Evolutionary conservation across 2,329 filamentous ascomycete species (phyloP).

Genomic region (Xylaria sp.): DNA sequence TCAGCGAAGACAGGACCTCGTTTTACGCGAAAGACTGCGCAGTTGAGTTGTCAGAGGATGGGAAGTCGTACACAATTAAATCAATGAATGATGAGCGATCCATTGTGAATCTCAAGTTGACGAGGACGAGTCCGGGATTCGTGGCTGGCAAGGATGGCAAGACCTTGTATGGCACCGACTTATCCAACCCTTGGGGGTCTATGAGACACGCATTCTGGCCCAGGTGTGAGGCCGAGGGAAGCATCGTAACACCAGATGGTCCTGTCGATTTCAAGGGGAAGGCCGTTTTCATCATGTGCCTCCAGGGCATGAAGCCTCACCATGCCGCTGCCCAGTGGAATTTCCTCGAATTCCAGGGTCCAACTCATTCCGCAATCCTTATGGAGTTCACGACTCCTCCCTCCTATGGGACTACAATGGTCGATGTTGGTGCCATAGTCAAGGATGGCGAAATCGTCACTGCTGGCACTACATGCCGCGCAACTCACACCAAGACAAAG

Average conservation of each 20-base stretch:
- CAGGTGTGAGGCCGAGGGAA: conserved; percentile 82
- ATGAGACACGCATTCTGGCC: conserved; percentile 98
- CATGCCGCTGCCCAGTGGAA: conserved; percentile 94
- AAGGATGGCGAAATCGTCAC: conserved; percentile 84
- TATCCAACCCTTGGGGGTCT: conserved; percentile 85
- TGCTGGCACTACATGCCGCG: conserved; percentile 73
- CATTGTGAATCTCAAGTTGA: conserved; percentile 87
- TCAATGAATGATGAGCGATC: conserved; percentile 83
- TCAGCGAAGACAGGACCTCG: conserved; percentile 83
- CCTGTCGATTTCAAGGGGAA: conserved; percentile 84
- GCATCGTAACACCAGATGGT: conserved; percentile 83
- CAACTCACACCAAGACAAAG: conserved; percentile 75
- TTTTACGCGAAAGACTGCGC: conserved; percentile 91
- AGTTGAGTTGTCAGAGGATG: conserved; percentile 86
- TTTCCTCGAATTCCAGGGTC: conserved; percentile 90
- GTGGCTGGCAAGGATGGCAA: conserved; percentile 86
- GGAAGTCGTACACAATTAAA: conserved; percentile 86
- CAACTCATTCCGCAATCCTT: conserved; percentile 85
- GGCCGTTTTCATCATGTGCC: conserved; percentile 82
- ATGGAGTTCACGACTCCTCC: conserved; percentile 97
- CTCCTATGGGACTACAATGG: conserved; percentile 87
- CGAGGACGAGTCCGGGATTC: conserved; percentile 81
- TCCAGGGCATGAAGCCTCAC: conserved; percentile 99
- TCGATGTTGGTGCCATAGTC: conserved; percentile 84
- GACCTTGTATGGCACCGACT: conserved; percentile 87